Percentiles rank a stretch among this genome's conserved stretches.
Evolutionary conservation across 768 basidiomycete species (phyloP).

Genomic region (Roridomyces roridus): DNA sequence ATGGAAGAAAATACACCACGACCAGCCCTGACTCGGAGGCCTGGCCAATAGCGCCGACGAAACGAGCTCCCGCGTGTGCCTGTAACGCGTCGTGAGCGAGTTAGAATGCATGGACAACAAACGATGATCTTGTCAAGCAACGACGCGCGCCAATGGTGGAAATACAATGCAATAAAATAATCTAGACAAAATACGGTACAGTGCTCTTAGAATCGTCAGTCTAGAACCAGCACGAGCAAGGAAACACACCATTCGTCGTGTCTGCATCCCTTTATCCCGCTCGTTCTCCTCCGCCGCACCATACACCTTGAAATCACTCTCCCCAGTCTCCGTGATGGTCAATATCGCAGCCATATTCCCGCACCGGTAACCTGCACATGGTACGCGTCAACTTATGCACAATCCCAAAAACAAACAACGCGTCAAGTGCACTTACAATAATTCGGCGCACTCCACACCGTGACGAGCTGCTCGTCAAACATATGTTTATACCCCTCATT

Average conservation of each 20-base stretch:
- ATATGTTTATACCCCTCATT: constrained; percentile 97
- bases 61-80: too few relatives aligned
- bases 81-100: too few relatives aligned
- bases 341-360: constrained; percentile 94
- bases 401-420: neutral
- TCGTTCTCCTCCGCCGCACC: constrained; percentile 91
- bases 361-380: constrained; percentile 53
- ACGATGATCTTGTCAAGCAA: too few relatives aligned
- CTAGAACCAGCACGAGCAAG: neutral
- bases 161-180: constrained; percentile 9
- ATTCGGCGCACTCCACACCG: constrained; percentile 93
- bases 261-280: constrained; percentile 79
- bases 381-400: neutral
- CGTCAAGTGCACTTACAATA: constrained; percentile 59
- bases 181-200: constrained; percentile 61
- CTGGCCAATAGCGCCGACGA: too few relatives aligned
- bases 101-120: too few relatives aligned
- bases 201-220: constrained; percentile 43
- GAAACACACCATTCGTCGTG: constrained; percentile 70
- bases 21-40: too few relatives aligned
- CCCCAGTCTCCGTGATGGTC: constrained; percentile 75
- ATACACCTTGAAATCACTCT: constrained; percentile 79
- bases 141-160: too few relatives aligned
- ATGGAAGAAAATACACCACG: too few relatives aligned
- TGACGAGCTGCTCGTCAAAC: constrained; percentile 92